Evolutionary conservation across 805 yeast species (phyloP).

Genomic region (Yarrowia sp.): DNA sequence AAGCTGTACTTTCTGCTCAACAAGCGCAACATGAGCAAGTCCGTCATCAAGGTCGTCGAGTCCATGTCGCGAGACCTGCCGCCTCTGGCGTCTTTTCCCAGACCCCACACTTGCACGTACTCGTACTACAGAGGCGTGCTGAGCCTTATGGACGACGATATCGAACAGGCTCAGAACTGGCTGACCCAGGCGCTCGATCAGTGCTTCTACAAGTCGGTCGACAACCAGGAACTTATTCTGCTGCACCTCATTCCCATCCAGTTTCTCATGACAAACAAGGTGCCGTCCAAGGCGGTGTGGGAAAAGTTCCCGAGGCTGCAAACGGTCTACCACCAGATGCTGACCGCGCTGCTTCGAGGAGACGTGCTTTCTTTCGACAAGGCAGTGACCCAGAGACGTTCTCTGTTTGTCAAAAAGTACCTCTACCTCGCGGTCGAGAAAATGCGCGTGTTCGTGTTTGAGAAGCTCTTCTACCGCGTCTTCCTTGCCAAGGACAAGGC

Average conservation of each 20-base stretch:
- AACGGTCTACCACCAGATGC: conserved; percentile 48
- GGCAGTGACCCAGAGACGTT: conserved; percentile 47
- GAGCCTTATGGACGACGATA: conserved; percentile 63
- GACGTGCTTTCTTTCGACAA: conserved; percentile 53
- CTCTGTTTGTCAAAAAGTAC: conserved; percentile 53
- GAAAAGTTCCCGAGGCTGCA: conserved; percentile 44
- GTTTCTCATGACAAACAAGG: conserved; percentile 35
- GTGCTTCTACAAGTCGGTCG: conserved; percentile 37
- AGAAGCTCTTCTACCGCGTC: conserved; percentile 50
- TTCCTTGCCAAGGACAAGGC: conserved; percentile 35
- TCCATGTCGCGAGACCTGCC: conserved; percentile 56
- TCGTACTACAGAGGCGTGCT: conserved; percentile 68
- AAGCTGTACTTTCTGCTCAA: conserved; percentile 62
- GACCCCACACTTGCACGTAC: conserved; percentile 57
- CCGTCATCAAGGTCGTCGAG: conserved; percentile 65
- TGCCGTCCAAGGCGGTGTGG: conserved; percentile 49
- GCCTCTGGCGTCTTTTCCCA: conserved; percentile 44
- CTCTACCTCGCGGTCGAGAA: conserved; percentile 59
- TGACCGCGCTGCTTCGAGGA: conserved; percentile 53
- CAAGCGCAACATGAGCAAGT: conserved; percentile 70
- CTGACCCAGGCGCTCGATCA: conserved; percentile 50
- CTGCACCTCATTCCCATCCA: conserved; percentile 63
- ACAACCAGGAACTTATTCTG: conserved; percentile 49
- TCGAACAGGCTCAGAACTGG: conserved; percentile 49
- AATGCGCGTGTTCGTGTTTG: conserved; percentile 50